Evolutionary conservation across 305 asterid genomes (phyloP).

Genomic region (Petunia hybrid): DNA sequence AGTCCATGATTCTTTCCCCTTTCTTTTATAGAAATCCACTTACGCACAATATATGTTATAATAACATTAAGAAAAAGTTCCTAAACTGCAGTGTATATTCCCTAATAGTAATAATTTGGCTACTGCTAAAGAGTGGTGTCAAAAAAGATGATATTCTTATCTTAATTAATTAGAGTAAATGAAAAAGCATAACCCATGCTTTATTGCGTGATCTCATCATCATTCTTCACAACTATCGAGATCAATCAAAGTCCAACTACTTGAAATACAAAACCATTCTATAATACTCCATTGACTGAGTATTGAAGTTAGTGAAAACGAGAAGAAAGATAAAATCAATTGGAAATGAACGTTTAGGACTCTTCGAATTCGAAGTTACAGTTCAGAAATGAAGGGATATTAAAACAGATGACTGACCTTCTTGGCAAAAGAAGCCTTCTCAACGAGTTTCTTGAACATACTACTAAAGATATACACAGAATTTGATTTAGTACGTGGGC

Average conservation of each 20-base stretch:
- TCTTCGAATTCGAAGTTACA: not conserved
- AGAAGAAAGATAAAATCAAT: no score
- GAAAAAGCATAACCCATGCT: not conserved
- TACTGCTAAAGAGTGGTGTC: not conserved
- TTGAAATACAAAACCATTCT: no score
- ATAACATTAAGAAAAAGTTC: not conserved
- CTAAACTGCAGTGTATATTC: not conserved
- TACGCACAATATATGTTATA: not conserved
- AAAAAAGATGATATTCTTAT: slow-evolving; percentile 7
- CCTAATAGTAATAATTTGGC: not conserved
- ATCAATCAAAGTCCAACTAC: not conserved
- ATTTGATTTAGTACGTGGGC: no score
- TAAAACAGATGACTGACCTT: slow-evolving; percentile 54
- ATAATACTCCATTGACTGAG: no score
- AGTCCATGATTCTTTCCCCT: not conserved
- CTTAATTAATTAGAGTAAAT: not conserved
- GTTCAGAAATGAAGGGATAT: not conserved
- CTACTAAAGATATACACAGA: slow-evolving; percentile 39
- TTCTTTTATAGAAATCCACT: not conserved
- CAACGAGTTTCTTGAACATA: slow-evolving; percentile 78
- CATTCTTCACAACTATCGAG: slow-evolving; percentile 15
- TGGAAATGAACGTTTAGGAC: not conserved
- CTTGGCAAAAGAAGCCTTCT: slow-evolving; percentile 79
- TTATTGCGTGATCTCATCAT: not conserved
- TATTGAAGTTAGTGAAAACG: no score